A percentile compares a stretch with the other conserved stretches of the same genome.
Conservation (phyloP, 1,284 basidiomycete species). For the Fomitopsis palustris region DNA sequence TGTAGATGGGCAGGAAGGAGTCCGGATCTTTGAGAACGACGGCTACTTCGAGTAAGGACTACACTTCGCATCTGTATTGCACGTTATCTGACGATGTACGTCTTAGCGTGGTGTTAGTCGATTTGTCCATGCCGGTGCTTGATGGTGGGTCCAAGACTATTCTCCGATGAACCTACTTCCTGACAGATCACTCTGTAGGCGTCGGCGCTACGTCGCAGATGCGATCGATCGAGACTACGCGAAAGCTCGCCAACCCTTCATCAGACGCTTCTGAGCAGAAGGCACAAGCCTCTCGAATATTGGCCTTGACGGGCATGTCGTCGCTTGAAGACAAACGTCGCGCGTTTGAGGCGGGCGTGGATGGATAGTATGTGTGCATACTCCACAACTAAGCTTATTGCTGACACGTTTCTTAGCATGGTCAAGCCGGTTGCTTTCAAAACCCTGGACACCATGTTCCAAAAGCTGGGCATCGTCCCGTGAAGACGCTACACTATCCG, state of each 20-base stretch:
- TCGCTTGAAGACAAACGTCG: constrained; percentile 88
- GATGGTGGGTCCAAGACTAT: constrained; percentile 53
- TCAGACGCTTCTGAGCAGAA: constrained; percentile 13
- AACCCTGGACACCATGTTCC: constrained; percentile 84
- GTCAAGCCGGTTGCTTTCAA: constrained; percentile 92
- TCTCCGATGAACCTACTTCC: neutral
- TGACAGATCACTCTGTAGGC: constrained; percentile 36
- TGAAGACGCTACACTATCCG: constrained; percentile 4
- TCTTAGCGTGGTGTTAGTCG: constrained; percentile 76
- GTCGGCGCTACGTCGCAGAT: constrained; percentile 84
- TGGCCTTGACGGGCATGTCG: constrained; percentile 92
- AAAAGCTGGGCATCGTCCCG: constrained; percentile 65
- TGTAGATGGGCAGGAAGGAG: constrained; percentile 81
- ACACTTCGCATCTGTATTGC: neutral
- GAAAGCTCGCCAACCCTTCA: constrained; percentile 27
- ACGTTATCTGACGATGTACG: constrained; percentile 9
- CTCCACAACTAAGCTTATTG: neutral
- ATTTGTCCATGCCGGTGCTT: constrained; percentile 91
- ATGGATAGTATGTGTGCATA: constrained; percentile 79
- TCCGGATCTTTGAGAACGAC: constrained; percentile 67
- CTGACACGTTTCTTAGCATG: constrained; percentile 46
- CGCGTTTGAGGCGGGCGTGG: constrained; percentile 91
- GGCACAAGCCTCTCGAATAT: constrained; percentile 55
- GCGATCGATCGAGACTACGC: constrained; percentile 68
- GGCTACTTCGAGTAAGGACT: constrained; percentile 72